A percentile compares a stretch with the other conserved stretches of the same genome.
Evolutionary conservation across 306 rosid species (phyloP).

Genomic region (Vicia sativa): DNA sequence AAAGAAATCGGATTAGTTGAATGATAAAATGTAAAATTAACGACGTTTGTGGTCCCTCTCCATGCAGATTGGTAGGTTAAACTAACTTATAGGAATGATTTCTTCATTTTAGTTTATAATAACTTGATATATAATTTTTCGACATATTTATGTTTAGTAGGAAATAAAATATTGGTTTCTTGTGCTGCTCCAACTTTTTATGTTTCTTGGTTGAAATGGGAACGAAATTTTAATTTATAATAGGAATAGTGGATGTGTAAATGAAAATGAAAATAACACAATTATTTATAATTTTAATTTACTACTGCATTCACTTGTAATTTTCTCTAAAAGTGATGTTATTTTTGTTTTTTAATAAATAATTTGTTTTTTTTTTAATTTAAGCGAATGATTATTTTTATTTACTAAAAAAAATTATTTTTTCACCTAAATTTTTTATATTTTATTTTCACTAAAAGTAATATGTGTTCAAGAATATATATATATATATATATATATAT

Average conservation of each 20-base stretch:
- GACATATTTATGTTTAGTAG: not conserved
- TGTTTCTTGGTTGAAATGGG: not conserved
- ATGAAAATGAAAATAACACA: no score
- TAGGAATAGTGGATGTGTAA: no score
- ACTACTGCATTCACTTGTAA: not conserved
- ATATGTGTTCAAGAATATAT: no score
- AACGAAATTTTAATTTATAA: not conserved
- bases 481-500: no score
- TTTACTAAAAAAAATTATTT: no score
- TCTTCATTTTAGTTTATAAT: not conserved
- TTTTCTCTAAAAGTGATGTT: not conserved
- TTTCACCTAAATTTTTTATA: no score
- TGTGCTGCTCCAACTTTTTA: not conserved
- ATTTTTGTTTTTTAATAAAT: no score
- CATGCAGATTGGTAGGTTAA: constrained; percentile 38
- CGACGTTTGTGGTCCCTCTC: constrained; percentile 48
- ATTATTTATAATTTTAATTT: no score
- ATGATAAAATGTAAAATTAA: constrained; percentile 28
- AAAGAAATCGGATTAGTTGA: constrained; percentile 44
- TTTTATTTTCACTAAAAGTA: no score
- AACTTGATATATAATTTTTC: not conserved
- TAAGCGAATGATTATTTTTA: not conserved
- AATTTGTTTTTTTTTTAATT: no score
- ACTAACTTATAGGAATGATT: constrained; percentile 40
- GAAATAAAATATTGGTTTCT: not conserved